A percentile compares a stretch with the other conserved stretches of the same genome.
Evolutionary conservation across 148 eudicot species (phyloP).

Genomic region (Rhododendron vialii): DNA sequence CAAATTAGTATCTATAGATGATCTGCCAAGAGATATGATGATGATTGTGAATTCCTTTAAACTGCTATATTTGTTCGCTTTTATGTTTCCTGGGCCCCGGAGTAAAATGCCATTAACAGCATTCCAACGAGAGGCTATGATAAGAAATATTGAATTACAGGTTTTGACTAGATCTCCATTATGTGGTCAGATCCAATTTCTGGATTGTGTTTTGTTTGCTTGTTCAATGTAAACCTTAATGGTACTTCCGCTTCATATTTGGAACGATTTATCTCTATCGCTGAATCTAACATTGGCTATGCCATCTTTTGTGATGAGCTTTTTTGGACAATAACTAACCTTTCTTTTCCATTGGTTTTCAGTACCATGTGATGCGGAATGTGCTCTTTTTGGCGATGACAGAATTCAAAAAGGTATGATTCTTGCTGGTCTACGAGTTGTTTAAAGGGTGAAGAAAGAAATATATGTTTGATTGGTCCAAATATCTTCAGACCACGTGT

Average conservation of each 20-base stretch:
- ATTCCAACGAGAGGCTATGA: neutral
- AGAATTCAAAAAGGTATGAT: constrained; percentile 65
- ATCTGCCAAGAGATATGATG: neutral
- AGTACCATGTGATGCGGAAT: constrained; percentile 78
- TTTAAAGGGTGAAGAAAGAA: neutral
- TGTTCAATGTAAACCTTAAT: neutral
- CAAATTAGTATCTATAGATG: neutral
- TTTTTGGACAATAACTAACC: neutral
- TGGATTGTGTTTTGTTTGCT: neutral
- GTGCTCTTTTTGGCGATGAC: constrained; percentile 74
- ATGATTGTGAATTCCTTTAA: neutral
- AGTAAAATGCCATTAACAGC: neutral
- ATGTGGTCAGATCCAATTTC: neutral
- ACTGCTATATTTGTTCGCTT: neutral
- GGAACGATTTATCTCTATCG: neutral
- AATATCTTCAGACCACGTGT: neutral
- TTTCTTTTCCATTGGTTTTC: constrained; percentile 13
- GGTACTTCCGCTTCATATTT: neutral
- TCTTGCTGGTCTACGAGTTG: neutral
- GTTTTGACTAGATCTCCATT: neutral
- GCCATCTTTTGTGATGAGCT: neutral
- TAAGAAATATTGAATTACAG: neutral
- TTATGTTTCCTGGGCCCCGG: neutral
- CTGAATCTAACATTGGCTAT: neutral
- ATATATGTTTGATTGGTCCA: neutral